Conservation (phyloP, 2,329 filamentous ascomycete species). For the Exophiala sp. region DNA sequence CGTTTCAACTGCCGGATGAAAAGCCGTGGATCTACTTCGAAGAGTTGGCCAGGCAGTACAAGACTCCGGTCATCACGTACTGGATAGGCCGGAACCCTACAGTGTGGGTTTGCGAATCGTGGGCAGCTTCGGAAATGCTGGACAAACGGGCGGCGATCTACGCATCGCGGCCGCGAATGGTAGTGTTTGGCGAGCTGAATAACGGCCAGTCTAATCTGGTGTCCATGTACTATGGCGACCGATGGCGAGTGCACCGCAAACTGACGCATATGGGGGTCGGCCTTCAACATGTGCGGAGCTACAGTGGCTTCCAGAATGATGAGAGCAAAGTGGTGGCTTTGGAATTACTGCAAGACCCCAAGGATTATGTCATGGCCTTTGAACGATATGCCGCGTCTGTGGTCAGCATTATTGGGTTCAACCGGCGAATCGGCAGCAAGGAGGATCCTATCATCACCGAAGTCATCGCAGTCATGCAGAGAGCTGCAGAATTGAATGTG, state of each 20-base stretch:
- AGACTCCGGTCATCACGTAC: conserved; percentile 50
- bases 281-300: conserved; percentile 51
- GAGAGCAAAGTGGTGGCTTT: conserved; percentile 54
- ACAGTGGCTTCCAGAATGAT: conserved; percentile 57
- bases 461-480: no score
- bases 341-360: no score
- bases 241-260: conserved; percentile 43
- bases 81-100: conserved; percentile 46
- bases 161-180: conserved; percentile 31
- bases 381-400: no score
- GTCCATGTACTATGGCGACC: conserved; percentile 40
- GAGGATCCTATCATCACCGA: no score
- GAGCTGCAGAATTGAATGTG: no score
- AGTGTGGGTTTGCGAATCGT: conserved; percentile 32
- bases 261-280: conserved; percentile 50
- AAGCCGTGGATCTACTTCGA: conserved; percentile 57
- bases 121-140: conserved; percentile 31
- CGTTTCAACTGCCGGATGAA: conserved; percentile 48
- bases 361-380: no score
- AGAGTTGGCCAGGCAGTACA: conserved; percentile 46
- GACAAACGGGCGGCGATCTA: conserved; percentile 34
- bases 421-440: no score
- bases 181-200: conserved; percentile 32
- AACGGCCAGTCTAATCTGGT: conserved; percentile 35
- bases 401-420: no score